phyloP scores from a whole-genome alignment of 257 asterid species.

The Solanum megistacrolobum region DNA sequence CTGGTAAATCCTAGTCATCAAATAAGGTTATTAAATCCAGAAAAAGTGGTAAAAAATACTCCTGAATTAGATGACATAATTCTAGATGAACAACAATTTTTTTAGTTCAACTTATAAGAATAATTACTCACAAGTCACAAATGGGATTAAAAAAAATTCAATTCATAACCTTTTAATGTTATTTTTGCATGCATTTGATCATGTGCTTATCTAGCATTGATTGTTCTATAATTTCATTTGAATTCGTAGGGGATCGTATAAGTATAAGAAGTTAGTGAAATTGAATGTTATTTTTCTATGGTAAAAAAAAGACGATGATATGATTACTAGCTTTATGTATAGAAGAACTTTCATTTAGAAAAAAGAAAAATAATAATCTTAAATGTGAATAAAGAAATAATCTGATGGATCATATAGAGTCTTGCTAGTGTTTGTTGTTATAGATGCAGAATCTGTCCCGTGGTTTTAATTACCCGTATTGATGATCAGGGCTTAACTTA shows the following conservation, averaged over 20 bases:
- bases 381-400: too few species aligned
- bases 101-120: background rate
- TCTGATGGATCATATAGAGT: too few species aligned
- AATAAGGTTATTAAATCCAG: background rate
- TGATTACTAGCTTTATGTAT: background rate
- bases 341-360: too few species aligned
- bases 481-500: too few species aligned
- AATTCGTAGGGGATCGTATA: background rate
- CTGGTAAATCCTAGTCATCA: background rate
- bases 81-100: too few species aligned
- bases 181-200: background rate
- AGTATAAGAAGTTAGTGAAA: background rate
- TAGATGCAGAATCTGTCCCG: too few species aligned
- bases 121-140: background rate
- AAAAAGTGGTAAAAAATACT: too few species aligned
- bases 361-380: too few species aligned
- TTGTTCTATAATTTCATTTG: too few species aligned
- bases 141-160: too few species aligned
- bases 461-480: too few species aligned
- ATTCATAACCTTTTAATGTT: background rate
- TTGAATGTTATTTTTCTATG: background rate
- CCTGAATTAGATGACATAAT: background rate
- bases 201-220: background rate
- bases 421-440: too few species aligned
- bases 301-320: background rate